These are phyloP conservation scores for Solanum chmielewskii DNA, from an alignment of 257 asterid genomes.

Conservation along the genomic window DNA sequence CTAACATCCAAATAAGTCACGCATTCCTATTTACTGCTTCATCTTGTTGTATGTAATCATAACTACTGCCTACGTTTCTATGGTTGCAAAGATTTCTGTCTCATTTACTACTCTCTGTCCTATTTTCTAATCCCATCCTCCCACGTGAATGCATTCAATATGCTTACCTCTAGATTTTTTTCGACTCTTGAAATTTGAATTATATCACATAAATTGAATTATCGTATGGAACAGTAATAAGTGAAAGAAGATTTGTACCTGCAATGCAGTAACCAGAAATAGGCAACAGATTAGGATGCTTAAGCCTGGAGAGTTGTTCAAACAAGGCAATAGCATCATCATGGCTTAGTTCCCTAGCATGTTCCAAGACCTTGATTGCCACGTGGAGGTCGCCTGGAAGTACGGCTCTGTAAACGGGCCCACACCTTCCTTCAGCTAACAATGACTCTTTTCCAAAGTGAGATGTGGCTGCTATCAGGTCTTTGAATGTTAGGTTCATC, in stretches of 20 bases:
- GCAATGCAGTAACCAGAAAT: slow-evolving; percentile 89
- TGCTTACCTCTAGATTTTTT: background rate
- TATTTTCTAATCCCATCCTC: background rate
- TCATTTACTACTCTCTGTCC: background rate
- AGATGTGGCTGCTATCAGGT: slow-evolving; percentile 78
- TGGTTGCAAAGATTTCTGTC: slow-evolving; percentile 1
- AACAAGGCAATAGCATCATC: slow-evolving; percentile 66
- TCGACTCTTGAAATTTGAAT: fast-evolving
- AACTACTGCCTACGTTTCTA: slow-evolving; percentile 6
- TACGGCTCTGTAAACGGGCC: slow-evolving; percentile 89
- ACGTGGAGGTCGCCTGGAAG: slow-evolving; percentile 93
- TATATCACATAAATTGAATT: too few relatives aligned
- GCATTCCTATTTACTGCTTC: slow-evolving; percentile 28
- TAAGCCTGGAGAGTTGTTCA: slow-evolving; percentile 58
- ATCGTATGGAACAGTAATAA: too few relatives aligned
- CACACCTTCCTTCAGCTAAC: slow-evolving; percentile 74
- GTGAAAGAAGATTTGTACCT: slow-evolving; percentile 24
- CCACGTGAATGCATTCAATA: slow-evolving; percentile 69
- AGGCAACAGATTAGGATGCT: slow-evolving; percentile 73
- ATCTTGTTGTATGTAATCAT: slow-evolving; percentile 16
- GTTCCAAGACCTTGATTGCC: slow-evolving; percentile 86
- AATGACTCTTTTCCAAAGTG: slow-evolving; percentile 88
- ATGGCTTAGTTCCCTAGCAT: slow-evolving; percentile 37
- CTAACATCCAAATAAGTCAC: slow-evolving; percentile 8
- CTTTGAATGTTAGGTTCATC: slow-evolving; percentile 88